Conservation (phyloP, 106 monocot genomes). For the Apostasia shenzhenica region DNA sequence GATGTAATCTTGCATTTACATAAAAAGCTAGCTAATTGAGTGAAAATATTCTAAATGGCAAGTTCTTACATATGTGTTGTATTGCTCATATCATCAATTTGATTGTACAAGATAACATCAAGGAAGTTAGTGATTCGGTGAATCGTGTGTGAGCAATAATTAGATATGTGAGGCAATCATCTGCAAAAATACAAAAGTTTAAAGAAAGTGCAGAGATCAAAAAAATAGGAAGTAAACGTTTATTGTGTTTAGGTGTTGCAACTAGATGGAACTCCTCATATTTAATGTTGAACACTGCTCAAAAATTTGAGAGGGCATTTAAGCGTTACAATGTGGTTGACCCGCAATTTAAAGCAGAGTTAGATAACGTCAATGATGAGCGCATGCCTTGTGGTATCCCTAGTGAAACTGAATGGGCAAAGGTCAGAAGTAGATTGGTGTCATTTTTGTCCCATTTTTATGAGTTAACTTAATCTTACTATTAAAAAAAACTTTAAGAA, state of each 20-base stretch:
- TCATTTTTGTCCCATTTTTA: too few species aligned
- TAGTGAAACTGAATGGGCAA: neutral
- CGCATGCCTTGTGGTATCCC: neutral
- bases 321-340: neutral
- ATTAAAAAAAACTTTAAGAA: neutral
- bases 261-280: neutral
- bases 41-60: neutral
- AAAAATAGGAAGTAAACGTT: neutral
- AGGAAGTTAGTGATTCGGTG: neutral
- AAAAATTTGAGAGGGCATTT: neutral
- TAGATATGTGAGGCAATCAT: neutral
- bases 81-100: conserved; percentile 1
- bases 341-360: neutral
- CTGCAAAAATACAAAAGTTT: neutral
- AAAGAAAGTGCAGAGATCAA: neutral
- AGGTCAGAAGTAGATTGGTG: too few species aligned
- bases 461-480: neutral
- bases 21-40: neutral
- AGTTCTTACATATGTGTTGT: neutral
- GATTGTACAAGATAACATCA: neutral
- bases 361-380: neutral
- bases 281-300: neutral
- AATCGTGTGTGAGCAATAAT: neutral
- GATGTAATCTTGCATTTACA: neutral
- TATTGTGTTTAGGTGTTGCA: neutral